Conservation (phyloP, 345 rosid genomes). For the Eucalyptus brandiana region DNA sequence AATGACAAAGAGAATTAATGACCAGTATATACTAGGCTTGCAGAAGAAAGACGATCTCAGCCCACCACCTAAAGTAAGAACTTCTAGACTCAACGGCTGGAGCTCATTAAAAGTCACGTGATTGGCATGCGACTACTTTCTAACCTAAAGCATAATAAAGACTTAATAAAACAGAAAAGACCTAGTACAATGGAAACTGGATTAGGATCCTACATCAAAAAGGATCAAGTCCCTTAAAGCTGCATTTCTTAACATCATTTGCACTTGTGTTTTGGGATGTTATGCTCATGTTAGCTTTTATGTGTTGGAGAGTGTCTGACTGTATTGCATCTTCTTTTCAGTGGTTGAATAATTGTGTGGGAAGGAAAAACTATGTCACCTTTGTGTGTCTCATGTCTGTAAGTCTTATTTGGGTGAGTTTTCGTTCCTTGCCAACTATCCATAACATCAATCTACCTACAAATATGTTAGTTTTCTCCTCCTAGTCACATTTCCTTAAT, state of each 20-base stretch:
- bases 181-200: not conserved
- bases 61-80: not conserved
- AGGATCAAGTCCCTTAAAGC: not conserved
- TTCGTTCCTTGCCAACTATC: not conserved
- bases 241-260: not conserved
- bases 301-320: not conserved
- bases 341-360: conserved; percentile 97
- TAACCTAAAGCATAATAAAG: not conserved
- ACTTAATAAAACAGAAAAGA: not conserved
- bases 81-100: not conserved
- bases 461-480: not conserved
- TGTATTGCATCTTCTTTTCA: conserved; percentile 14
- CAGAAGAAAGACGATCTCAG: not conserved
- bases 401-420: conserved; percentile 80
- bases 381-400: conserved; percentile 86
- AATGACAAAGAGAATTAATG: not conserved
- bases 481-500: not conserved
- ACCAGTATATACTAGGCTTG: not conserved
- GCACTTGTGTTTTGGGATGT: not conserved
- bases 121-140: not conserved
- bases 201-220: not conserved
- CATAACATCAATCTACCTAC: not conserved
- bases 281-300: not conserved
- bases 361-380: conserved; percentile 76
- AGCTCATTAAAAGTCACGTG: not conserved